A percentile compares a stretch with the other conserved stretches of the same genome.
These are phyloP conservation scores for Obba rivulosa DNA, from an alignment of 768 basidiomycete species.

Conservation along the genomic window DNA sequence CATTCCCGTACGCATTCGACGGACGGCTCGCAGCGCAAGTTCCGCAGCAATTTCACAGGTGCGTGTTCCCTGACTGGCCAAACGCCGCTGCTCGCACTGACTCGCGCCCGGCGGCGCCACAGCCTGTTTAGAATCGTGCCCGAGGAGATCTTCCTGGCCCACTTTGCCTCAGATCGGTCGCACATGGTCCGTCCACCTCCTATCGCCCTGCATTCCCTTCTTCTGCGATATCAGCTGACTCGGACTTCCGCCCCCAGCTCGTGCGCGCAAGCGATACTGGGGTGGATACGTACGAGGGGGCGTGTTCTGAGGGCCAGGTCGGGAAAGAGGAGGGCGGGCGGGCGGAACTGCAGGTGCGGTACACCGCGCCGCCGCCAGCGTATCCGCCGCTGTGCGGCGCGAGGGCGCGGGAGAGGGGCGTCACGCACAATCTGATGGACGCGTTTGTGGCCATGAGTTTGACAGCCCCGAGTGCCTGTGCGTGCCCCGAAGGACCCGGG, in stretches of 20 bases:
- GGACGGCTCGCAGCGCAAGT: conserved; percentile 3
- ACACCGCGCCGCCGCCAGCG: conserved; percentile 41
- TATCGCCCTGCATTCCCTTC: not conserved
- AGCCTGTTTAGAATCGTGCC: conserved; percentile 63
- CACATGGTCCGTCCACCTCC: conserved; percentile 53
- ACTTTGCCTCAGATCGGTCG: conserved; percentile 71
- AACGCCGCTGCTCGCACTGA: conserved; percentile 1
- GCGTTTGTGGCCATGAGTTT: conserved; percentile 47
- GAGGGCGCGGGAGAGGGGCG: conserved; percentile 31
- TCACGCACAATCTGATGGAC: conserved; percentile 53
- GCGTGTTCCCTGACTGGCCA: not conserved
- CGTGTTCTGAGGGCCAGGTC: not conserved
- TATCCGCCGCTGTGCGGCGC: conserved; percentile 47
- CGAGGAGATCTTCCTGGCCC: conserved; percentile 42
- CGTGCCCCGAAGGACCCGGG: not conserved
- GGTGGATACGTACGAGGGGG: not conserved
- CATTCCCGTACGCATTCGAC: conserved; percentile 23
- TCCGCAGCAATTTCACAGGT: conserved; percentile 17
- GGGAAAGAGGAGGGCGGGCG: not conserved
- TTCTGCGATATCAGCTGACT: conserved; percentile 1
- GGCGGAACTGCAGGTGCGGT: conserved; percentile 14
- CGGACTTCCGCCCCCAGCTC: not conserved
- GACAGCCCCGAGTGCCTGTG: conserved; percentile 4
- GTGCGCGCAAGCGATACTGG: not conserved
- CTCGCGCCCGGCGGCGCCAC: not conserved